A percentile compares a stretch with the other conserved stretches of the same genome.
Evolutionary conservation across 306 rosid genomes (phyloP).

Genomic region (Glycine latifolia): DNA sequence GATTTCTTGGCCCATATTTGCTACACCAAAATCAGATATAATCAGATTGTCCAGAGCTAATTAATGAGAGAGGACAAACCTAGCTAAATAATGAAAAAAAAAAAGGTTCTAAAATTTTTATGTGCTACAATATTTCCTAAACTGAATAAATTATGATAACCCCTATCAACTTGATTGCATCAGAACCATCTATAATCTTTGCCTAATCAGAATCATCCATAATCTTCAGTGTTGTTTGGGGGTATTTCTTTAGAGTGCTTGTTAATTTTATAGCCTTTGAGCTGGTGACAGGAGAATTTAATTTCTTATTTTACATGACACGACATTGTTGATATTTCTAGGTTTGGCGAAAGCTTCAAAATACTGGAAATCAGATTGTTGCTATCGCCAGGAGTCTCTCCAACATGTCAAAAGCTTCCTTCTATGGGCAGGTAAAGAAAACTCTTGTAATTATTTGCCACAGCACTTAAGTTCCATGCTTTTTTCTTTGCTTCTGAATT

Average conservation of each 20-base stretch:
- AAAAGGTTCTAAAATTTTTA: not conserved
- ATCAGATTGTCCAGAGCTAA: not conserved
- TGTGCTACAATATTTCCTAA: not conserved
- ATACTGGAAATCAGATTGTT: constrained; percentile 66
- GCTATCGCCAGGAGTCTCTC: constrained; percentile 79
- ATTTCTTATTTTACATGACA: constrained; percentile 35
- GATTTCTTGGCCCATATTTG: constrained; percentile 13
- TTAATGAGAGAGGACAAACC: not conserved
- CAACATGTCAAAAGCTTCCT: constrained; percentile 69
- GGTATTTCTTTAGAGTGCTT: constrained; percentile 19
- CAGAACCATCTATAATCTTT: constrained; percentile 15
- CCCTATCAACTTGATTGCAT: constrained; percentile 18
- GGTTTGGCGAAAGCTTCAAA: constrained; percentile 87
- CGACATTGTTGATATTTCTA: constrained; percentile 46
- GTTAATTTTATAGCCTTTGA: not conserved
- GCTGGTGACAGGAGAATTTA: constrained; percentile 22
- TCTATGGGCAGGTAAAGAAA: constrained; percentile 68
- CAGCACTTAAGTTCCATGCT: constrained; percentile 20
- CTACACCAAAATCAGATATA: not conserved
- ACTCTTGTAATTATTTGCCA: constrained; percentile 34
- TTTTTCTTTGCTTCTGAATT: constrained; percentile 14
- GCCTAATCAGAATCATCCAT: not conserved
- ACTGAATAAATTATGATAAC: not conserved
- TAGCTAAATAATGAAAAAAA: not conserved
- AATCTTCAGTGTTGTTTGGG: constrained; percentile 15